Base-by-base conservation (phyloP, 2,329 filamentous ascomycete species). In the Ophiocordyceps unilateralis region DNA sequence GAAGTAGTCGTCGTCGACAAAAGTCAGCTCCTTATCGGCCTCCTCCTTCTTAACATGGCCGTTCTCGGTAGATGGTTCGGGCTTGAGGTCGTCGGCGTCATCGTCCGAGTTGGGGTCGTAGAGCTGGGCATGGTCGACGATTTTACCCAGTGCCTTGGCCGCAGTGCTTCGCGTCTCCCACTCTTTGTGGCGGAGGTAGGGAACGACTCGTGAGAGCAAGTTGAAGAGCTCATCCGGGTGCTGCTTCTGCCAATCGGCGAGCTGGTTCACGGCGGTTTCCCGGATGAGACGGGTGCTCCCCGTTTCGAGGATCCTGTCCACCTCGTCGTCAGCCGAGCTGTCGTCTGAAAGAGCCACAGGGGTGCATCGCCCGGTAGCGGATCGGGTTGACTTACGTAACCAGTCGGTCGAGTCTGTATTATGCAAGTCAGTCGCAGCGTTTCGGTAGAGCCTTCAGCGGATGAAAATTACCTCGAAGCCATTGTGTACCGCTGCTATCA, bases 191-290 rank as follows among this genome's bases (percentile, higher is more conserved):
- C 85, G 78, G 24, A 98, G 72, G 61, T 95, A 98, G 1, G 91
- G 89, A n/a, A 98, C 80, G 26, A 98, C 88, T 47, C 89, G 75
- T 24, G 86, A 89, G 12, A 98, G 72, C 7, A 98, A 73, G 57
- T 96, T 95, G 65, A 96, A 96, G 1, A 98, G 70, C 61, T 98
- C 93, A 64, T 98, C 89, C 0, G 91, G 91, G 55, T 96, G 91
- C 60, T 91, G 84, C 59, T 95, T 96, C 64, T 98, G 93, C 62
- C 94, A 91, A 64, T 98, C 91, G 48, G 88, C 91, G 49, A 98
- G 74, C 65, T 98, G 91, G 57, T 93, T 87, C 48, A 93, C 91
- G 48, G 91, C 93, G 48, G 91, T 98, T 58, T 95, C 93, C 52
- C 93, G 81, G 58, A 98, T 96, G 51, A 98, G 72, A 58, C 83